These are phyloP conservation scores for Ochetophila trinervis DNA, from an alignment of 306 rosid species.

Conservation along the genomic window DNA sequence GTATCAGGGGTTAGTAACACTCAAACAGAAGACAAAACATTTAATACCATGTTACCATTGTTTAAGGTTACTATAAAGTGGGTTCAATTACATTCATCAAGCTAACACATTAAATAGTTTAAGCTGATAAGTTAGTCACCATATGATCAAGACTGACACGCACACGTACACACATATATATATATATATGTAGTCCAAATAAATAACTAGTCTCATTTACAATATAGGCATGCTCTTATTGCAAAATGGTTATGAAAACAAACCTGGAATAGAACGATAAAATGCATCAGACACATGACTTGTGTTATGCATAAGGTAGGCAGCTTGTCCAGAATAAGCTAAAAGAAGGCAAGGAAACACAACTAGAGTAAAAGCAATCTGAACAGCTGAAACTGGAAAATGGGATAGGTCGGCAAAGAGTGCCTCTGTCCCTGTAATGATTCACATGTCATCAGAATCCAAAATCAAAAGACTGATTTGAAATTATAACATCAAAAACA, in stretches of 20 bases:
- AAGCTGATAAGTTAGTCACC: too few species aligned
- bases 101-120: too few species aligned
- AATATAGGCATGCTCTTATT: neutral
- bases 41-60: too few species aligned
- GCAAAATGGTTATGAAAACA: slow-evolving; percentile 17
- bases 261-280: slow-evolving; percentile 94
- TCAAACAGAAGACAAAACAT: too few species aligned
- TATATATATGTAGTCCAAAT: too few species aligned
- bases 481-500: neutral
- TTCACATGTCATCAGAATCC: slow-evolving; percentile 26
- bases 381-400: slow-evolving; percentile 96
- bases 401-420: slow-evolving; percentile 91
- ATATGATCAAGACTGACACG: too few species aligned
- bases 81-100: too few species aligned
- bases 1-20: too few species aligned
- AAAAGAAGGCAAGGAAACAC: slow-evolving; percentile 98
- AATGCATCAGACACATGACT: slow-evolving; percentile 51
- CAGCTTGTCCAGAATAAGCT: slow-evolving; percentile 98
- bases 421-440: slow-evolving; percentile 90
- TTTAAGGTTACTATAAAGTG: too few species aligned
- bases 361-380: slow-evolving; percentile 81
- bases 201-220: too few species aligned
- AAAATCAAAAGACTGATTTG: slow-evolving; percentile 12
- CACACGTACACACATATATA: too few species aligned
- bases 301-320: slow-evolving; percentile 66